Base-by-base conservation (phyloP, 371 early-diverging fungal genomes). In the Syncephalis fuscata region DNA sequence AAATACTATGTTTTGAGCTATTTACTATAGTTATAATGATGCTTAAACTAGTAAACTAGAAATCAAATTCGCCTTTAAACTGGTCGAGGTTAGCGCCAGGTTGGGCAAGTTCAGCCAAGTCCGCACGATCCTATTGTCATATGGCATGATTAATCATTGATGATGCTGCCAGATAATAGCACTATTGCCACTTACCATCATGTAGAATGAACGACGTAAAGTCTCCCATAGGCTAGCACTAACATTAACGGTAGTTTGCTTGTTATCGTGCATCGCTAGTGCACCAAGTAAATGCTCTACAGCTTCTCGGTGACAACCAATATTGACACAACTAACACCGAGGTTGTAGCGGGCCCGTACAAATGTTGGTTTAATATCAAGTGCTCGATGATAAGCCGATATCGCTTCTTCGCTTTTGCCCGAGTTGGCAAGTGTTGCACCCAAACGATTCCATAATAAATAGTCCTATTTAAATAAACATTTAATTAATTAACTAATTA, bases 261-360 rank as follows among this genome's bases (percentile, higher is more conserved):
- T 32, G 11, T 32, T 32, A 11, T 32, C 32, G 11, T 93, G 94
- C 19, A 88, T 66, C 2, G 80, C 66, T 24, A 96, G 64, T 0
- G 92, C 85, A 11, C 79, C 77, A 36, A 97, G 59, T 21, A 94
- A 61, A 60, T 97, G 90, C 50, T 89, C 90, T 2, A 87, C 92
- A 0, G 96, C 92, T 60, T 94, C 94, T 2, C 69, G 62, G 54
- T 90, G 80, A 52, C 84, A 79, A 2, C 84, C 80, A 32, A 94
- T 59, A 58, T 92, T 89, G 51, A 94, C 84, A 55, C 89, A 91
- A 44, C 85, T 78, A 44, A 95, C 79, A 8, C 90, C 89, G 22
- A 95, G 62, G 62, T 97, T 97, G 69, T 91, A 95, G 10, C 92
- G 75, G 8, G 91, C 98, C 15, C 98, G 81, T 23, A 95, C 81